These are phyloP conservation scores for Tetrahymena malaccensis DNA, from an alignment of 73 alveolate species.

Conservation along the genomic window DNA sequence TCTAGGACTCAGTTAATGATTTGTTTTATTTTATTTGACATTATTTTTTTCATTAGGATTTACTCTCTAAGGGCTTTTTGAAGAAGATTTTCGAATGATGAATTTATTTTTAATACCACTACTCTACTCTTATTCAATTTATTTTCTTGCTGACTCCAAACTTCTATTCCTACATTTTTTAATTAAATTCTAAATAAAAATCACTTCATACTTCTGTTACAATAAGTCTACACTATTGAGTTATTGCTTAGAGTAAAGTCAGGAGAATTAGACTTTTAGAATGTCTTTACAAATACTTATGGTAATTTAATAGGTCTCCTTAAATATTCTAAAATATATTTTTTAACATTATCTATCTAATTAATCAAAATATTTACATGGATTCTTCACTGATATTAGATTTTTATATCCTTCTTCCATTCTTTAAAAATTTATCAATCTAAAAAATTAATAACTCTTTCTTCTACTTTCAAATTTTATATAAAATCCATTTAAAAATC, in stretches of 20 bases:
- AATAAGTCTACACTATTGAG: background rate
- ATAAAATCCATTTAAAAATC: background rate
- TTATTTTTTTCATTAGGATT: background rate
- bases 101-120: background rate
- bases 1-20: background rate
- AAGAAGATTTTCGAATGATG: background rate
- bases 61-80: background rate
- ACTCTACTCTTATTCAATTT: background rate
- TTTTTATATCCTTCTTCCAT: background rate
- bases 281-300: background rate
- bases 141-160: background rate
- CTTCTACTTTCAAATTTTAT: background rate
- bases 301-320: background rate
- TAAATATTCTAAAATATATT: background rate
- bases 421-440: background rate
- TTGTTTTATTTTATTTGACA: background rate
- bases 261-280: background rate
- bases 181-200: background rate
- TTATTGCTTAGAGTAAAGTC: background rate
- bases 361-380: background rate
- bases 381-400: background rate
- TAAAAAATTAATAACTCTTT: background rate
- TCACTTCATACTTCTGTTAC: background rate
- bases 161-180: background rate
- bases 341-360: too few relatives aligned